Conservation (phyloP, 805 yeast species). For the Schwanniomyces vanrijiae region DNA sequence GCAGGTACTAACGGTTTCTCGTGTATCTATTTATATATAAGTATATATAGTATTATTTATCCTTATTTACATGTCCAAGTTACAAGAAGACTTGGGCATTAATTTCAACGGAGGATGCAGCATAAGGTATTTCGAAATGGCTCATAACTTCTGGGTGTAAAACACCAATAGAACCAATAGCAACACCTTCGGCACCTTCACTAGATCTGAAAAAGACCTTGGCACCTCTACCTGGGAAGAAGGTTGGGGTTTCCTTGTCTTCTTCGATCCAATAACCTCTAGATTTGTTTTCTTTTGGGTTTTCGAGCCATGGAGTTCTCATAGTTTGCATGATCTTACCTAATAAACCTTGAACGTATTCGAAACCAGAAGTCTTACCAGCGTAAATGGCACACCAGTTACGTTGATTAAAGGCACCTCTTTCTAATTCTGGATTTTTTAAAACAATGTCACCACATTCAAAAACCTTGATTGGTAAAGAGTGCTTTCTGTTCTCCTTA, state of each 20-base stretch:
- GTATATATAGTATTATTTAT: background rate
- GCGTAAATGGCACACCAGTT: constrained; percentile 93
- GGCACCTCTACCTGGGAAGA: constrained; percentile 98
- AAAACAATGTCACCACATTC: constrained; percentile 94
- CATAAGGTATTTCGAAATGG: constrained; percentile 86
- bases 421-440: constrained; percentile 76
- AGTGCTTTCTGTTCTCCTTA: constrained; percentile 92
- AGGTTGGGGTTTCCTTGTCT: constrained; percentile 64
- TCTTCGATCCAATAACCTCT: constrained; percentile 90
- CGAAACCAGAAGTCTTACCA: constrained; percentile 95
- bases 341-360: constrained; percentile 87
- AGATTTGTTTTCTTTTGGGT: constrained; percentile 44
- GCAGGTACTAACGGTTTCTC: background rate
- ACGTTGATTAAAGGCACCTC: constrained; percentile 89
- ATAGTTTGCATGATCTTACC: constrained; percentile 96
- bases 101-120: constrained; percentile 88
- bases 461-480: constrained; percentile 91
- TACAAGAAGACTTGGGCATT: constrained; percentile 85
- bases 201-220: constrained; percentile 70
- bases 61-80: constrained; percentile 1
- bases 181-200: constrained; percentile 55
- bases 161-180: constrained; percentile 87
- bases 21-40: background rate
- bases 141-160: constrained; percentile 92
- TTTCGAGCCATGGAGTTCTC: constrained; percentile 80